These are phyloP conservation scores for Kwoniella dejecticola DNA, from an alignment of 768 basidiomycete genomes.

Conservation along the genomic window DNA sequence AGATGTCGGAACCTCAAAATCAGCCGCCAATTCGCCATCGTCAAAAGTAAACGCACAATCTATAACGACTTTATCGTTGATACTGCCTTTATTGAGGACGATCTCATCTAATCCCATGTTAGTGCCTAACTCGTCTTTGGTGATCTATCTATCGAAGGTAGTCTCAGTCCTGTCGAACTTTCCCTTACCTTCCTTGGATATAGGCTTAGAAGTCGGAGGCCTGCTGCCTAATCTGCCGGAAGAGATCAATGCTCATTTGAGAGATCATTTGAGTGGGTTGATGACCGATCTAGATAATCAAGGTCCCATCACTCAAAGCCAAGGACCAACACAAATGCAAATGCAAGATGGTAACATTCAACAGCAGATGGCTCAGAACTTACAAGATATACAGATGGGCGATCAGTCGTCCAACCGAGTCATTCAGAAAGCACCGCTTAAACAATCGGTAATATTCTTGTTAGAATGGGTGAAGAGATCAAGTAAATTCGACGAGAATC, in stretches of 20 bases:
- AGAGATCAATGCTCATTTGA: constrained; percentile 29
- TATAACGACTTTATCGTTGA: constrained; percentile 26
- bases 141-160: constrained; percentile 9
- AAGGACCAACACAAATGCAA: neutral
- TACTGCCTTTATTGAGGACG: constrained; percentile 34
- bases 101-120: constrained; percentile 14
- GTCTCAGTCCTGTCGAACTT: constrained; percentile 30
- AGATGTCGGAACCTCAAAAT: constrained; percentile 40
- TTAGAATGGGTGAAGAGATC: constrained; percentile 6
- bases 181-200: constrained; percentile 44
- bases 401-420: neutral
- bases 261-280: constrained; percentile 34
- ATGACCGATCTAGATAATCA: constrained; percentile 44
- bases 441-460: constrained; percentile 10
- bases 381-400: neutral
- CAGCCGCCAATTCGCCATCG: constrained; percentile 13
- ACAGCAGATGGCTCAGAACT: constrained; percentile 6
- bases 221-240: constrained; percentile 36
- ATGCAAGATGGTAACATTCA: neutral
- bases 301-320: neutral
- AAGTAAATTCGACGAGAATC: neutral
- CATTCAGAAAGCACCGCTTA: neutral
- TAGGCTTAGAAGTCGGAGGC: constrained; percentile 40
- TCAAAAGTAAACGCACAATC: constrained; percentile 1
- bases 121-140: constrained; percentile 19